Base-by-base conservation (phyloP, 2,329 filamentous ascomycete genomes). In the Cytospora paraplurivora region DNA sequence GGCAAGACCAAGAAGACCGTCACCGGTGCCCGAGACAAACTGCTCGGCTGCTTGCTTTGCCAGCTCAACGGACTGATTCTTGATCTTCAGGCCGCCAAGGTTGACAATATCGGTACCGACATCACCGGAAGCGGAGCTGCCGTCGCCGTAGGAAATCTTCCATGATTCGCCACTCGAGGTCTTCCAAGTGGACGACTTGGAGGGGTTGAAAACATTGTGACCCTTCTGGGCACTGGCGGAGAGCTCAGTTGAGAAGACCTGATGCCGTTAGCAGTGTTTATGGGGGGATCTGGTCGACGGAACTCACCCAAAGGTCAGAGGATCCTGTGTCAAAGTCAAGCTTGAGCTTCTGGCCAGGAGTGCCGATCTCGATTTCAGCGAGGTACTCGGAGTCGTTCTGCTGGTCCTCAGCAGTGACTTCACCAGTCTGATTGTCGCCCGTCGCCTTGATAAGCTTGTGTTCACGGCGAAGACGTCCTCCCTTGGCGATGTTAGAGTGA, bases 281-380 rank as follows among this genome's bases (percentile, higher is more conserved):
- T n/a, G 4, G 12, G 51, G 11, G 17, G 27, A n/a, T 17, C 13
- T 21, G 13, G 15, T 53, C 21, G 27, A 35, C 34, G 34, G n/a
- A 57, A 67, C 78, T 68, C 76, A 86, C 84, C 88, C 87, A 91
- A 27, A 89, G 78, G 76, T 91, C 89, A 21, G 87, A 82, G 12
- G 86, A 89, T 21, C 88, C 88, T 47, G 88, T 90, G 72, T 92
- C 89, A 66, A 91, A 90, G 70, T 90, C 83, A 15, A 91, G 73
- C 67, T 80, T 81, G 51, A 88, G 68, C 53, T 76, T 85, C 76
- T 91, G 88, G 1, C 80, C 74, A 17, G 88, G 88, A 1, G 83
- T 88, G 34, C 89, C 89, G 65, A 92, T 87, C 15, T 76, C 71
- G 33, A 91, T 84, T 35, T 84, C 79, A 55, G 83, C 87, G 27